A percentile compares a stretch with the other conserved stretches of the same genome.
Conservation (phyloP, 129 eudicot genomes). For the Centrapalus pauciflorus region DNA sequence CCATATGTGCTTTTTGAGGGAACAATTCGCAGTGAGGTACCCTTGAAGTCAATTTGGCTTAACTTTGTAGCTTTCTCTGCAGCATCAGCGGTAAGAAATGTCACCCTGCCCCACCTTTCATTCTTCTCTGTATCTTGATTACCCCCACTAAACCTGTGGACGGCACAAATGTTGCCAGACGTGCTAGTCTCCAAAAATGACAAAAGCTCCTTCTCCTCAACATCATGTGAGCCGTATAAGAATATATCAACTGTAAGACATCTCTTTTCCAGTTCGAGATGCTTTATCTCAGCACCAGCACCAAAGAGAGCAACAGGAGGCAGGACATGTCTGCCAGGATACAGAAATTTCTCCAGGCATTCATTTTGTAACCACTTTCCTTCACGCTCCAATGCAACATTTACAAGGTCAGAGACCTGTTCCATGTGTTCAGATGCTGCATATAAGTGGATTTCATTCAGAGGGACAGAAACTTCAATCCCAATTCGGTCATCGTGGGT, state of each 20-base stretch:
- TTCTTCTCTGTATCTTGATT: conserved; percentile 50
- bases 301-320: conserved; percentile 84
- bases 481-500: conserved; percentile 58
- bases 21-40: conserved; percentile 34
- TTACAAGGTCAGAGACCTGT: conserved; percentile 43
- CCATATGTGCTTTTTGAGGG: conserved; percentile 42
- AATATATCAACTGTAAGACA: conserved; percentile 69
- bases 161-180: conserved; percentile 49
- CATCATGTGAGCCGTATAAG: conserved; percentile 28
- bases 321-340: conserved; percentile 44
- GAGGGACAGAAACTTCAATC: conserved; percentile 58
- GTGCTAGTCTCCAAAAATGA: conserved; percentile 40
- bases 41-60: conserved; percentile 31
- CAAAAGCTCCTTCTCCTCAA: conserved; percentile 69
- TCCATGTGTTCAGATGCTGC: conserved; percentile 56
- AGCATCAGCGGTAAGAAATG: conserved; percentile 75
- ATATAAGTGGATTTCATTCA: conserved; percentile 48
- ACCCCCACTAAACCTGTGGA: conserved; percentile 42
- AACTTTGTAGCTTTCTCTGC: conserved; percentile 50
- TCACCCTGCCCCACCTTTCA: conserved; percentile 79
- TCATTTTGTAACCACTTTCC: conserved; percentile 57
- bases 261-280: conserved; percentile 72
- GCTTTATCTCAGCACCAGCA: conserved; percentile 86
- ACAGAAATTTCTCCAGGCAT: conserved; percentile 72
- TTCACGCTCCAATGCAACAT: conserved; percentile 50